Conservation (phyloP, 176 grass and related monocot species). For the Metroxylon sagu region DNA sequence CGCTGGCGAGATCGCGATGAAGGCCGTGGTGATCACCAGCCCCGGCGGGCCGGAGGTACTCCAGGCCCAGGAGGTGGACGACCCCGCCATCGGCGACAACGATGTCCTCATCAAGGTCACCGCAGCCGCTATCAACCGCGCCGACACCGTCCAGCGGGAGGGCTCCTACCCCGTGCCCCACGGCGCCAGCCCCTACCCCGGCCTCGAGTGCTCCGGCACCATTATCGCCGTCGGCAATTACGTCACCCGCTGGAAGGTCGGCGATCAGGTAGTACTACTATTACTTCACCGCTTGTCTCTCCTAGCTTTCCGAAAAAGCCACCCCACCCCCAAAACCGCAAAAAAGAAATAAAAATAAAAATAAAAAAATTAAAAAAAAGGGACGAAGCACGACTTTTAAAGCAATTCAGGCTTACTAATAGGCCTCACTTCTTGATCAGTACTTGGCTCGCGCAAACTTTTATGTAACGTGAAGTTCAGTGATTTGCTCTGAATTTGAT, state of each 20-base stretch:
- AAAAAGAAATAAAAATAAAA: too few species aligned
- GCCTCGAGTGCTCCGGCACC: constrained; percentile 80
- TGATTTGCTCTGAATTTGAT: too few species aligned
- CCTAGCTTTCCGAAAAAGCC: not conserved
- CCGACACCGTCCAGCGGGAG: constrained; percentile 66
- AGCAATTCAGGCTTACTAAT: too few species aligned
- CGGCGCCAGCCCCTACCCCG: constrained; percentile 55
- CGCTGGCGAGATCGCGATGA: constrained; percentile 31
- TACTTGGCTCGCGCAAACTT: too few species aligned
- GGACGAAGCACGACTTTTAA: too few species aligned
- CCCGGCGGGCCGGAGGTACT: constrained; percentile 66
- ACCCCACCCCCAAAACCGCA: too few species aligned
- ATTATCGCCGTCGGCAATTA: constrained; percentile 42
- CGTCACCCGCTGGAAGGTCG: constrained; percentile 40
- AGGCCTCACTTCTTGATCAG: too few species aligned
- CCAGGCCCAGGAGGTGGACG: constrained; percentile 48
- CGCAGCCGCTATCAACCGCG: constrained; percentile 57
- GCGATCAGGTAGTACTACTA: constrained; percentile 36
- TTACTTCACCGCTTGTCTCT: too few species aligned
- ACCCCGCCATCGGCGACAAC: constrained; percentile 27
- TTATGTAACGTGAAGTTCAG: too few species aligned
- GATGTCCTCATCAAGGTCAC: constrained; percentile 65
- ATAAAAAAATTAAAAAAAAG: too few species aligned
- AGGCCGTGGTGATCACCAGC: constrained; percentile 55
- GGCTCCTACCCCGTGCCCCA: constrained; percentile 44